A percentile compares a stretch with the other conserved stretches of the same genome.
phyloP scores from a whole-genome alignment of 1,139 yeast genomes.

The Yamadazyma dushanensis region DNA sequence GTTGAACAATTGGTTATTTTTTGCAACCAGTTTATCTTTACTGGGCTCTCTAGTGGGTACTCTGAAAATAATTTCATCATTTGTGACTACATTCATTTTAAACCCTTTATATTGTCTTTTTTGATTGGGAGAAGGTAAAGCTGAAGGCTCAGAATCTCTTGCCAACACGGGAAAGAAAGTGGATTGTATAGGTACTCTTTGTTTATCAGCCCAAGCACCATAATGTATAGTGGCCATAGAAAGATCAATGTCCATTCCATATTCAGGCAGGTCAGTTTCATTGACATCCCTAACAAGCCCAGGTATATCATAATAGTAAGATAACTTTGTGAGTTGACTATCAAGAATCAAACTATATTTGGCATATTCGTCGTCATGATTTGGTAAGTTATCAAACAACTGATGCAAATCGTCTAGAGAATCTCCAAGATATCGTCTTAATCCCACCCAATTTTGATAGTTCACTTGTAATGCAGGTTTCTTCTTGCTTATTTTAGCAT shows the following conservation, averaged over 20 bases:
- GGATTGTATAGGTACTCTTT: slow-evolving; percentile 63
- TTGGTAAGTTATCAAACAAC: slow-evolving; percentile 26
- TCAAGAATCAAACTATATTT: slow-evolving; percentile 75
- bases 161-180: slow-evolving; percentile 70
- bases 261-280: slow-evolving; percentile 47
- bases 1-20: slow-evolving; percentile 10
- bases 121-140: slow-evolving; percentile 45
- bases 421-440: slow-evolving; percentile 44
- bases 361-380: slow-evolving; percentile 70
- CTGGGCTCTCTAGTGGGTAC: slow-evolving; percentile 84
- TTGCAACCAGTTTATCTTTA: slow-evolving; percentile 54
- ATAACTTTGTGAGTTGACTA: slow-evolving; percentile 52
- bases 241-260: slow-evolving; percentile 62
- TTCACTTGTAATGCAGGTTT: slow-evolving; percentile 9
- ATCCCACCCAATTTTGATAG: slow-evolving; percentile 39
- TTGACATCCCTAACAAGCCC: slow-evolving; percentile 47
- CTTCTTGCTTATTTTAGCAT: slow-evolving; percentile 6
- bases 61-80: slow-evolving; percentile 68
- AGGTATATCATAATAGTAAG: slow-evolving; percentile 69
- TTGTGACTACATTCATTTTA: slow-evolving; percentile 51
- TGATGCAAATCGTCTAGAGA: slow-evolving; percentile 29
- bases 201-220: slow-evolving; percentile 97
- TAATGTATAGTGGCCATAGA: slow-evolving; percentile 70
- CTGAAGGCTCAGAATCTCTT: slow-evolving; percentile 54
- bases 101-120: slow-evolving; percentile 58